Base-by-base conservation (phyloP, 1,284 basidiomycete genomes). In the Cerioporus squamosus region DNA sequence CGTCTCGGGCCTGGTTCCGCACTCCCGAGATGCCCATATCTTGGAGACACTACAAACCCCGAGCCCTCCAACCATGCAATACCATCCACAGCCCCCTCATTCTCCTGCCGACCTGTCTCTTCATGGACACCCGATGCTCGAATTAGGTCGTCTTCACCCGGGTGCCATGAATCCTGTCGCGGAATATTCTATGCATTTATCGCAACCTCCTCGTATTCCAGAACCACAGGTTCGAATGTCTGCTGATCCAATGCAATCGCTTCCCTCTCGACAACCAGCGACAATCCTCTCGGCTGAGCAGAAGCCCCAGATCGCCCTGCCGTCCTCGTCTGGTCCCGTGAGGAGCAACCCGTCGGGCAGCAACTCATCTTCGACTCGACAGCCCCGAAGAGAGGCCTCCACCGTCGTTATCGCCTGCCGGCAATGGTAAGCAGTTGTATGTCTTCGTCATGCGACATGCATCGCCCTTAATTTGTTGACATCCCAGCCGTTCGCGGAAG, bases 401-500 rank as follows among this genome's bases (percentile, higher is more conserved):
- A 83, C 79, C 63, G 81, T 84, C 69, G 88, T 90, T 72, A 89
- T 77, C 60, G 75, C 75, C 39, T 77, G 75, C 59, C 71, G 72
- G 53, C 75, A 76, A 57, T 77, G 75, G 75, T 77, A 60, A 59
- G 75, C 65, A 33, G 18, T 33, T 45, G 54, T 46, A 51, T 57
- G 17, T 40, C 53, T 57, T 46, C 24, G 46, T 45, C 55, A 58
- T 51, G 45, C 51, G 50, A 55, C 24, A 7, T 15, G 18, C 14
- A 44, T 45, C 51, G 55, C 59, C 66, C 64, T 68, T 63, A 67
- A 70, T 69, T 53, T 70, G 69, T 70, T 70, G 70, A 74, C 65
- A 70, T 74, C 70, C 68, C 74, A 76, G 90, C 73, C 90, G 91
- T 60, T 80, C 83, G 60, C 85, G 90, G 72, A 93, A 93, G 80